These are phyloP conservation scores for Fraxinus baroniana DNA, from an alignment of 305 asterid species.

Conservation along the genomic window DNA sequence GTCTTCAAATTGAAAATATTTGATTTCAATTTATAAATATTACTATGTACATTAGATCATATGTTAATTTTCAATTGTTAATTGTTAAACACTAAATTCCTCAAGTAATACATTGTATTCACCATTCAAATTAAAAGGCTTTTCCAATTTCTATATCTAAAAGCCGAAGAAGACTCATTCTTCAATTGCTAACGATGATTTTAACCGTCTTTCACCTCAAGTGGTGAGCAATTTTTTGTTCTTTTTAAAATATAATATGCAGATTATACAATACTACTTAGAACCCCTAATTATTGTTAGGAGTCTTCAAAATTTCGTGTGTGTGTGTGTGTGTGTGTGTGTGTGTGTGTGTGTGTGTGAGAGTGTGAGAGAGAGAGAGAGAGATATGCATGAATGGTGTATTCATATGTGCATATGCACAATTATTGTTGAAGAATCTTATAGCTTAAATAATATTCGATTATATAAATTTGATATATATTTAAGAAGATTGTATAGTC, in stretches of 20 bases:
- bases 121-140: neutral
- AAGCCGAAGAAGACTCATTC: neutral
- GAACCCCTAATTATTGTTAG: neutral
- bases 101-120: neutral
- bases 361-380: too few relatives aligned
- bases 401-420: conserved; percentile 31
- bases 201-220: neutral
- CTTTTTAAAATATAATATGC: neutral
- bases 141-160: neutral
- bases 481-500: conserved; percentile 19
- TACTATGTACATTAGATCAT: too few relatives aligned
- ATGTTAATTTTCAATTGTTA: too few relatives aligned
- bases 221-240: neutral
- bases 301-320: neutral
- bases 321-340: accelerated
- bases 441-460: neutral
- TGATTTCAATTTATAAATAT: too few relatives aligned
- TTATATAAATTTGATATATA: neutral
- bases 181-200: neutral
- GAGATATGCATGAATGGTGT: conserved; percentile 20
- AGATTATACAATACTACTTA: neutral
- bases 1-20: too few relatives aligned
- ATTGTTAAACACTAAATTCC: neutral
- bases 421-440: conserved; percentile 29
- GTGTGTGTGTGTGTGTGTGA: accelerated